Percentiles rank a stretch among this genome's conserved stretches.
Evolutionary conservation across 208 protist species (phyloP).

Genomic region (Porcisia hertigi): DNA sequence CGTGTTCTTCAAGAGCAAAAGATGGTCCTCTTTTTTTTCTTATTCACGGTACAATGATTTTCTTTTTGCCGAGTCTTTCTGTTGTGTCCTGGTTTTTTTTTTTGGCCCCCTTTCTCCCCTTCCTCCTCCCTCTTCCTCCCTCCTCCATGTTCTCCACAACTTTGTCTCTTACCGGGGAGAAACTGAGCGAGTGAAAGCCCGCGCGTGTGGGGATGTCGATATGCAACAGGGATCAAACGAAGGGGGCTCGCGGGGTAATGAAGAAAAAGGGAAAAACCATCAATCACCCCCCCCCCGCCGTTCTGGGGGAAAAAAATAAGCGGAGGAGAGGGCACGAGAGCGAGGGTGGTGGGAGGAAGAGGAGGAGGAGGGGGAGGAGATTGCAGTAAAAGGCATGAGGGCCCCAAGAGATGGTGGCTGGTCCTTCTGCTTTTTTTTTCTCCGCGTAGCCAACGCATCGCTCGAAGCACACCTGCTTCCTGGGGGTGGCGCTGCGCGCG

Average conservation of each 20-base stretch:
- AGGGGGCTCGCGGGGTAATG: no score
- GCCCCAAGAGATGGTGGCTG: background rate
- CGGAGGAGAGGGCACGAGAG: background rate
- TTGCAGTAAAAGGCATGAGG: background rate
- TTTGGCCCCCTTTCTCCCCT: no score
- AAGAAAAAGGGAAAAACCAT: background rate
- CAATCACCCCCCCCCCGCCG: background rate
- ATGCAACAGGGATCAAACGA: background rate
- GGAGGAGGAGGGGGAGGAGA: background rate
- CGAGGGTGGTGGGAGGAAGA: background rate
- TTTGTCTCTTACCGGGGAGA: background rate
- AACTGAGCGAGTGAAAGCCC: background rate
- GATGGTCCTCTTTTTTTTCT: background rate
- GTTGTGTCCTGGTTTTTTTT: no score
- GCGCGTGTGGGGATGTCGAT: background rate
- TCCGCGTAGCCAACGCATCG: background rate
- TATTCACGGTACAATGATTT: background rate
- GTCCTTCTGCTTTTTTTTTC: background rate
- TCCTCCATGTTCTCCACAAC: background rate
- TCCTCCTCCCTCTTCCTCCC: background rate
- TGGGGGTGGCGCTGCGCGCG: background rate
- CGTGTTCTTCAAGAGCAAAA: background rate
- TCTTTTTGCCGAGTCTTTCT: no score
- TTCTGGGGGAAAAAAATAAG: background rate
- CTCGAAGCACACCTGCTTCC: background rate